Percentiles rank a stretch among this genome's conserved stretches.
Conservation (phyloP, 805 yeast genomes). For the Metschnikowia cubensis region DNA sequence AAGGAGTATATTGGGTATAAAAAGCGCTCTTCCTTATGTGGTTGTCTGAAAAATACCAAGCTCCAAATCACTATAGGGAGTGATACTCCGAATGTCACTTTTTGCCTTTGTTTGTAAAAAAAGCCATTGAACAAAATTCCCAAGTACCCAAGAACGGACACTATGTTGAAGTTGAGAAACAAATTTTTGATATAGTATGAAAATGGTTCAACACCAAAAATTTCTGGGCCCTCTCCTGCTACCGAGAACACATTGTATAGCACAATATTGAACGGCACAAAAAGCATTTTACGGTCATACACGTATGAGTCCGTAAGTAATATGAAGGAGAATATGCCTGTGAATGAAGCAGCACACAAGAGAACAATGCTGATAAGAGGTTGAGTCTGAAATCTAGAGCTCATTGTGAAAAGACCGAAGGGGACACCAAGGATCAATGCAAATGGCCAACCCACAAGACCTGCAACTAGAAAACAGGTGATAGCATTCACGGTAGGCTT, state of each 20-base stretch:
- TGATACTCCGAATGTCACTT: conserved; percentile 10
- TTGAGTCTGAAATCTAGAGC: conserved; percentile 11
- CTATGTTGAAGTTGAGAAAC: conserved; percentile 66
- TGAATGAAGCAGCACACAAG: conserved; percentile 8
- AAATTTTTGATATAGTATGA: conserved; percentile 67
- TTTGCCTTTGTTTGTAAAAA: conserved; percentile 10
- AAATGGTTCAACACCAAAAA: conserved; percentile 84
- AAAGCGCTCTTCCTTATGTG: conserved; percentile 93
- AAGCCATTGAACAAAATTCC: conserved; percentile 33
- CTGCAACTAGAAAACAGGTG: conserved; percentile 56
- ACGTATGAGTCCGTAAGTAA: conserved; percentile 54
- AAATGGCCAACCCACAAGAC: conserved; percentile 91
- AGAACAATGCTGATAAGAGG: conserved; percentile 13
- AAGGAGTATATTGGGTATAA: conserved; percentile 80
- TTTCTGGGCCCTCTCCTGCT: conserved; percentile 78
- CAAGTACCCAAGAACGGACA: conserved; percentile 39
- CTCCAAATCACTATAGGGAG: conserved; percentile 65
- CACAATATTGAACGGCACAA: conserved; percentile 81
- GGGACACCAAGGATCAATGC: conserved; percentile 63
- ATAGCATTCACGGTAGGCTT: conserved; percentile 12
- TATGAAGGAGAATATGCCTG: conserved; percentile 23
- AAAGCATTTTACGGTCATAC: conserved; percentile 49
- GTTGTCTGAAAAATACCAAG: conserved; percentile 62
- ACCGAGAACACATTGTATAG: conserved; percentile 72
- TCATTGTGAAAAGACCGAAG: conserved; percentile 39